These are phyloP conservation scores for Jackrogersella minutella DNA, from an alignment of 495 filamentous ascomycete genomes.

Conservation along the genomic window DNA sequence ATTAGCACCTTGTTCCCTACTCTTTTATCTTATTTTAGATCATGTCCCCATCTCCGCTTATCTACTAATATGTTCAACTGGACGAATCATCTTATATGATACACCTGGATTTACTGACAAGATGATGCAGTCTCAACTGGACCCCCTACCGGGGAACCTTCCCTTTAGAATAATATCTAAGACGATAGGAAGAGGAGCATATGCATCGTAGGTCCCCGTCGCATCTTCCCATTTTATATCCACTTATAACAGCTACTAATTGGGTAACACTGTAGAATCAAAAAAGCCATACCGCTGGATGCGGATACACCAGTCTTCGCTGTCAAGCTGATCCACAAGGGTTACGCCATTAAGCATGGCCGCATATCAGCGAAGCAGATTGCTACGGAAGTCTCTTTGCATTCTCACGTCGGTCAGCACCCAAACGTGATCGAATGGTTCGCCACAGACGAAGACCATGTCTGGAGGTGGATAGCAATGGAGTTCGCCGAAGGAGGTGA, in stretches of 20 bases:
- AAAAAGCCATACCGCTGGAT: slow-evolving; percentile 83
- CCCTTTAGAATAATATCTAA: slow-evolving; percentile 95
- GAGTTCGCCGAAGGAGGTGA: slow-evolving; percentile 95
- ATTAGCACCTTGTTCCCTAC: neutral
- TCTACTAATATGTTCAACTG: slow-evolving; percentile 6
- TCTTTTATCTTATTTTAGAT: neutral
- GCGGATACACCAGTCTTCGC: slow-evolving; percentile 82
- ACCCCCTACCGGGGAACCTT: slow-evolving; percentile 82
- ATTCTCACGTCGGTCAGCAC: slow-evolving; percentile 86
- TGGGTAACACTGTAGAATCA: slow-evolving; percentile 75
- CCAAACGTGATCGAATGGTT: slow-evolving; percentile 94
- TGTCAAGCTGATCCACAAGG: slow-evolving; percentile 98
- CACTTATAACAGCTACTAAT: slow-evolving; percentile 30
- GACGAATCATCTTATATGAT: slow-evolving; percentile 25
- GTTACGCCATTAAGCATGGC: slow-evolving; percentile 87
- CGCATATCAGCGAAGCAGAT: slow-evolving; percentile 89
- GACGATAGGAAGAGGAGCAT: slow-evolving; percentile 94
- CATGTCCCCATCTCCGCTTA: neutral
- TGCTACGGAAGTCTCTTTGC: slow-evolving; percentile 85
- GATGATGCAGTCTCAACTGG: slow-evolving; percentile 81
- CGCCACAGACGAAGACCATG: slow-evolving; percentile 79
- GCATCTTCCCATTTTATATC: slow-evolving; percentile 1
- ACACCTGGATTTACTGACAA: slow-evolving; percentile 25
- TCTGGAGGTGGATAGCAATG: slow-evolving; percentile 99
- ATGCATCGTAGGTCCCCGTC: slow-evolving; percentile 80